Evolutionary conservation across 2,329 filamentous ascomycete genomes (phyloP), one percentile per base, ranked within the genome.

Genomic region (Pseudovirgaria hyperparasitica): DNA sequence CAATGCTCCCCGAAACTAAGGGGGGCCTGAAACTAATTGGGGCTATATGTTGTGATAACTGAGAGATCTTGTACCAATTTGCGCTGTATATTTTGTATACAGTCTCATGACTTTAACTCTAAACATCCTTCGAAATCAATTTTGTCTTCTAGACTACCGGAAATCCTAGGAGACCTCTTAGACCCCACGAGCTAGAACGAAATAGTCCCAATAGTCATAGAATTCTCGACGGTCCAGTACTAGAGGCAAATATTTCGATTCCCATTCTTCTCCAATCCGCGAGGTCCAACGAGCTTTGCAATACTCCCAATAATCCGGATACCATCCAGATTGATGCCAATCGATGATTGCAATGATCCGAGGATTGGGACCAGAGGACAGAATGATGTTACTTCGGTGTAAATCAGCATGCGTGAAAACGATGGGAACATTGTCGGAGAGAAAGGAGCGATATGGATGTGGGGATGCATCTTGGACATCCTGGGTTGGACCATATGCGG

Each of bases 331-430:
- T 22, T 35, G 31, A 12, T 36, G 24, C 37, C 33, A 40, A 20
- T 40, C 35, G 19, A 40, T 22, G 14, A 34, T 28, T 19, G 22
- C 22, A 31, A 40, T 6, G 5, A 42, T 20, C 6, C 22, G 27
- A 33, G 27, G 29, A 13, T 25, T 16, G 14, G 15, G 9, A 6
- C 15, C 19, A 22, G 16, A 16, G 9, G 34, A 31, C 6, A 38
- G 2, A 15, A 41, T 37, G 15, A 41, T 42, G 20, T 42, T 41
- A 23, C 27, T 36, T 17, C 28, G 35, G 21, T 37, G 38, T 18
- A 42, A 23, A 28, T 41, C 38, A 11, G 27, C 38, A 19, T 42
- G 38, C 17, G 40, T 40, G 26, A 38, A 38, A 3, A 41, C 32
- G 16, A 41, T 38, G 8, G 30, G 23, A n/a, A 18, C 16, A 16